These are phyloP conservation scores for Beta corolliflora DNA, from an alignment of 179 eudicot species.

Conservation along the genomic window DNA sequence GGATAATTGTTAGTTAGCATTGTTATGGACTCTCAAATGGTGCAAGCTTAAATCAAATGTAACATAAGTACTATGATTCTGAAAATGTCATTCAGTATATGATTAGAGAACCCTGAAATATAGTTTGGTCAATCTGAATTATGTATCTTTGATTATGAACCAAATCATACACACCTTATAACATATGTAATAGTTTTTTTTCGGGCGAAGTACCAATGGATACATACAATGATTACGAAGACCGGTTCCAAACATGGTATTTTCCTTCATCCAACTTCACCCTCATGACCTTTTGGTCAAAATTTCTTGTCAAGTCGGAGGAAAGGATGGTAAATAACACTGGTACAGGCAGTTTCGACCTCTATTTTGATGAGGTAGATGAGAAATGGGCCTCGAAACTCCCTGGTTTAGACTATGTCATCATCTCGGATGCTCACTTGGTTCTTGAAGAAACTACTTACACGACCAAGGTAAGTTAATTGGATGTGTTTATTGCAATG, in stretches of 20 bases:
- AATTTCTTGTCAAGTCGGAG: constrained; percentile 44
- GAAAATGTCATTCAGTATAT: neutral
- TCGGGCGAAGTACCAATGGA: constrained; percentile 62
- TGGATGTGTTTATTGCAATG: constrained; percentile 61
- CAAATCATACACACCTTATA: neutral
- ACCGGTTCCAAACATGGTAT: constrained; percentile 56
- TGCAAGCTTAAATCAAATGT: neutral
- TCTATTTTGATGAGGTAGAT: constrained; percentile 57
- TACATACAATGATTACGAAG: constrained; percentile 50
- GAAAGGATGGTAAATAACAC: constrained; percentile 57
- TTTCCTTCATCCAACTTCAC: constrained; percentile 65
- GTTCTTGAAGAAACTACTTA: constrained; percentile 59
- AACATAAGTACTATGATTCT: neutral
- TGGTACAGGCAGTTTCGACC: constrained; percentile 47
- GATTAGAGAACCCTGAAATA: neutral
- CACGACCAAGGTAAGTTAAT: constrained; percentile 37
- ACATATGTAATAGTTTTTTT: neutral
- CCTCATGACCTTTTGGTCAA: constrained; percentile 59
- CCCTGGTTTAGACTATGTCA: constrained; percentile 43
- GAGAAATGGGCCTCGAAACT: constrained; percentile 49
- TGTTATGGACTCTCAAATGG: neutral
- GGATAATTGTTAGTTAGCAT: neutral
- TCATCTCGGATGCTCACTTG: constrained; percentile 63
- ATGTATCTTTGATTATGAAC: neutral
- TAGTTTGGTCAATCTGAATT: neutral